Conservation (phyloP, 371 early-diverging fungal genomes). For the Coemansia sp. region DNA sequence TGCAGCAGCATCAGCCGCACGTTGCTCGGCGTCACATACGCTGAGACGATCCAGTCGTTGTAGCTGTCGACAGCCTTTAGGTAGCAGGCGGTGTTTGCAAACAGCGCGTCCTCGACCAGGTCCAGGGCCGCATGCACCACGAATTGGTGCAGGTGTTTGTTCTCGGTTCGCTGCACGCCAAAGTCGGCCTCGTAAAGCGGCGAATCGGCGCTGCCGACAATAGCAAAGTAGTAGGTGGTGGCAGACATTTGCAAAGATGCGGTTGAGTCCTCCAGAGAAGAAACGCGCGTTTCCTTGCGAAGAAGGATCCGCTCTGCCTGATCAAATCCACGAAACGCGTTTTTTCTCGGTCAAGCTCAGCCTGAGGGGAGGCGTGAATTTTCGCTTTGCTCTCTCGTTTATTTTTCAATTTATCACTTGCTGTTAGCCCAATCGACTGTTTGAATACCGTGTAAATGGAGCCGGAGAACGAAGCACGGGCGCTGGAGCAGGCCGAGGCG, state of each 20-base stretch:
- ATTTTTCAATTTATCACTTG: not conserved
- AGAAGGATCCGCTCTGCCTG: no score
- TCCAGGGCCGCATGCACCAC: conserved; percentile 95
- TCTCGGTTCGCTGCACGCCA: conserved; percentile 73
- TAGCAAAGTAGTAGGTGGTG: conserved; percentile 84
- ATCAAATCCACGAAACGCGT: no score
- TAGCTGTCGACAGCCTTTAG: conserved; percentile 92
- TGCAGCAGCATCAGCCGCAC: conserved; percentile 90
- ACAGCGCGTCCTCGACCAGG: conserved; percentile 86
- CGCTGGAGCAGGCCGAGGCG: conserved; percentile 5
- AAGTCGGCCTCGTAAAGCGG: conserved; percentile 94
- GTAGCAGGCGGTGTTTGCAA: conserved; percentile 63
- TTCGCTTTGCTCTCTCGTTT: not conserved
- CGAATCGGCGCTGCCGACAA: conserved; percentile 89
- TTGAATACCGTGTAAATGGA: not conserved
- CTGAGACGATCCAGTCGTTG: conserved; percentile 90
- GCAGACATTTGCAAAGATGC: conserved; percentile 55
- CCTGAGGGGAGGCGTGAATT: no score
- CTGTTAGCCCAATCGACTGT: not conserved
- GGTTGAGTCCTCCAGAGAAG: no score
- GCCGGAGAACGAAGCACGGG: not conserved
- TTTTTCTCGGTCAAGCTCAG: no score
- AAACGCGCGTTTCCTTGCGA: not conserved
- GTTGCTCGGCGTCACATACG: conserved; percentile 89
- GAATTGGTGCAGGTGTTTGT: conserved; percentile 91